Conservation (phyloP, 352 stramenopile species). For the Phytophthora pini region DNA sequence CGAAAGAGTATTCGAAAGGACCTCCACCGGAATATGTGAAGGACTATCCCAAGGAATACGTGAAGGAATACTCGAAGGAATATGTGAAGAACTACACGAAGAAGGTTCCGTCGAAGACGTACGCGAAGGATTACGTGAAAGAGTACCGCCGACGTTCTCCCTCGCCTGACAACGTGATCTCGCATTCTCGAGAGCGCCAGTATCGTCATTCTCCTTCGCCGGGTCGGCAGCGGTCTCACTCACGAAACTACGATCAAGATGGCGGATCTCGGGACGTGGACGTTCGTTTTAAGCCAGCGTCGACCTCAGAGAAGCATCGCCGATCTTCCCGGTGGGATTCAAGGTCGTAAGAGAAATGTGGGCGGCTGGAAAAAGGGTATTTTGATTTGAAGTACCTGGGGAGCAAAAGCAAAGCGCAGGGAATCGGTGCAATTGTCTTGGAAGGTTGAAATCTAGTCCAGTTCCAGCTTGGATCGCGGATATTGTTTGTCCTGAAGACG, state of each 20-base stretch:
- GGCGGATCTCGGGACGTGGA: slow-evolving; percentile 23
- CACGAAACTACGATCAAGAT: slow-evolving; percentile 26
- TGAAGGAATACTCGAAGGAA: slow-evolving; percentile 13
- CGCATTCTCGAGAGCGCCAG: slow-evolving; percentile 23
- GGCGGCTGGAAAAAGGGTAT: not conserved
- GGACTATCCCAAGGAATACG: slow-evolving; percentile 20
- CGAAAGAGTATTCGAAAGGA: slow-evolving; percentile 20
- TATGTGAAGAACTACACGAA: slow-evolving; percentile 28
- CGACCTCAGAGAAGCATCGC: slow-evolving; percentile 29
- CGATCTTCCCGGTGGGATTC: slow-evolving; percentile 42
- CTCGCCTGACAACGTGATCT: slow-evolving; percentile 29
- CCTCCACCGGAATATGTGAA: slow-evolving; percentile 13
- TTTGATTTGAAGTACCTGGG: too few species aligned
- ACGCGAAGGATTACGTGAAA: slow-evolving; percentile 25
- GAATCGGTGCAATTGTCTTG: not conserved
- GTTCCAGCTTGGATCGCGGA: too few species aligned
- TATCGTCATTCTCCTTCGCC: slow-evolving; percentile 28
- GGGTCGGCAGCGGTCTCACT: slow-evolving; percentile 30
- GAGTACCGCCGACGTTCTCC: slow-evolving; percentile 24
- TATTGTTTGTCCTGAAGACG: too few species aligned
- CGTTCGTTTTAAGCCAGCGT: slow-evolving; percentile 18
- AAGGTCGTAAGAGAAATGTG: slow-evolving; percentile 24
- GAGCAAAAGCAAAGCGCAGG: not conserved
- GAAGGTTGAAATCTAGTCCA: too few species aligned
- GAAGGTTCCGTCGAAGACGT: slow-evolving; percentile 17